A percentile compares a stretch with the other conserved stretches of the same genome.
Conservation (phyloP, 2,329 filamentous ascomycete species). For the Nothophaeocryptopus gaeumannii region DNA sequence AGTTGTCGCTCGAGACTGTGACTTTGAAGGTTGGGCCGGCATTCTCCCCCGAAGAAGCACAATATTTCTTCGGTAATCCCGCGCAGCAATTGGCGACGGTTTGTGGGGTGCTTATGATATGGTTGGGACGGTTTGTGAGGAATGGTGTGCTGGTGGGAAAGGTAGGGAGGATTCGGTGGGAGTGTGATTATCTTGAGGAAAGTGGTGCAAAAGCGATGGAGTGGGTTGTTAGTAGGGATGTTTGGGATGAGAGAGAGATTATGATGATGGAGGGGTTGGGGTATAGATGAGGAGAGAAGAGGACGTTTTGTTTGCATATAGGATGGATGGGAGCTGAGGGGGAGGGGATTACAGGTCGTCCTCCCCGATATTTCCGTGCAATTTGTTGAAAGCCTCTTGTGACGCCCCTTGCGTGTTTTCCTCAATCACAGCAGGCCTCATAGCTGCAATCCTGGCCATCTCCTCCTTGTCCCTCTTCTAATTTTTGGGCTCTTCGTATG, state of each 20-base stretch:
- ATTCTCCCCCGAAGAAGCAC: not conserved
- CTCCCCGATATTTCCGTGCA: too few species aligned
- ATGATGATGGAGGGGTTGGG: slow-evolving; percentile 1
- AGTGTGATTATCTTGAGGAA: not conserved
- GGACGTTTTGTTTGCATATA: not conserved
- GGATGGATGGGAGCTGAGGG: not conserved
- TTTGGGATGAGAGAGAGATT: not conserved
- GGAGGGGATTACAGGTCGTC: not conserved
- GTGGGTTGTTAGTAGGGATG: not conserved
- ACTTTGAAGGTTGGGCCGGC: not conserved
- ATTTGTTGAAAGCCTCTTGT: too few species aligned
- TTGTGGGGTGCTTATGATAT: slow-evolving; percentile 5
- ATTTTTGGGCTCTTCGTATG: too few species aligned
- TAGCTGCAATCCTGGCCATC: too few species aligned
- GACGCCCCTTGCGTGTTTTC: too few species aligned
- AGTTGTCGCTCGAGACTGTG: not conserved
- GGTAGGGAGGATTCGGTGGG: not conserved
- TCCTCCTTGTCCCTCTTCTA: too few species aligned
- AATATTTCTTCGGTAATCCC: not conserved
- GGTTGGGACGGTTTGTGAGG: slow-evolving; percentile 5
- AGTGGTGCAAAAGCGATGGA: not conserved
- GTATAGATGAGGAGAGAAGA: slow-evolving; percentile 3
- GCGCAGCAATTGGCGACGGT: slow-evolving; percentile 1
- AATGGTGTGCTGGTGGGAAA: slow-evolving; percentile 3
- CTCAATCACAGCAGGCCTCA: too few species aligned